Conservation (phyloP, 495 filamentous ascomycete genomes). For the Xylaria flabelliformis region DNA sequence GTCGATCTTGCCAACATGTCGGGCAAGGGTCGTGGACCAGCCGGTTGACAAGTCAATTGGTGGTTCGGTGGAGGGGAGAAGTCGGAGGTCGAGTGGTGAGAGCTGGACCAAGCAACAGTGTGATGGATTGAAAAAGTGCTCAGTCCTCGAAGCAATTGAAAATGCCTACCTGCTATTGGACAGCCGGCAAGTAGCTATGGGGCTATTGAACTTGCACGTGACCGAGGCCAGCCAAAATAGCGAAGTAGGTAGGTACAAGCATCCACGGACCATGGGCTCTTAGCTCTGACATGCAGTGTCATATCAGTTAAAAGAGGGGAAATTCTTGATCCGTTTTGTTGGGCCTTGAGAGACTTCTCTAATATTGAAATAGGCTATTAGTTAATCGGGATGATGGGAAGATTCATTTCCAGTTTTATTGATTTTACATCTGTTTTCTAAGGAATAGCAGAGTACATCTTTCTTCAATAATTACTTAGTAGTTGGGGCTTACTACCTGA, state of each 20-base stretch:
- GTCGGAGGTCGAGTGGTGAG: conserved; percentile 36
- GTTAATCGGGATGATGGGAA: background rate
- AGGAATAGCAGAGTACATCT: background rate
- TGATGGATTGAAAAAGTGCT: conserved; percentile 45
- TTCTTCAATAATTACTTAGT: background rate
- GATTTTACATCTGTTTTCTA: background rate
- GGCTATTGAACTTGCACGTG: conserved; percentile 12
- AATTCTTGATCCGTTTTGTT: no score
- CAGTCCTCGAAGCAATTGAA: conserved; percentile 46
- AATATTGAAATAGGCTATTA: background rate
- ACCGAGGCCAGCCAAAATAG: background rate
- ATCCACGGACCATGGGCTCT: background rate
- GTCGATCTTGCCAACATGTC: conserved; percentile 88
- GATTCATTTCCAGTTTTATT: background rate
- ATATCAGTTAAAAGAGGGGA: background rate
- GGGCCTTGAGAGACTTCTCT: no score
- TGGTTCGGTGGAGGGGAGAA: conserved; percentile 38
- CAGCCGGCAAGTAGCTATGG: conserved; percentile 18
- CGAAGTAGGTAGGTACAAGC: no score
- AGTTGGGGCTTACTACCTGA: background rate
- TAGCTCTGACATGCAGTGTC: background rate
- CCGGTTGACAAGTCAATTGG: conserved; percentile 44
- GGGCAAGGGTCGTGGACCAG: conserved; percentile 47
- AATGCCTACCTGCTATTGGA: conserved; percentile 40
- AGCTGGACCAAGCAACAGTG: conserved; percentile 31